A percentile compares a stretch with the other conserved stretches of the same genome.
phyloP scores from a whole-genome alignment of 2,329 filamentous ascomycete genomes.

The Trichophyton verrucosum region DNA sequence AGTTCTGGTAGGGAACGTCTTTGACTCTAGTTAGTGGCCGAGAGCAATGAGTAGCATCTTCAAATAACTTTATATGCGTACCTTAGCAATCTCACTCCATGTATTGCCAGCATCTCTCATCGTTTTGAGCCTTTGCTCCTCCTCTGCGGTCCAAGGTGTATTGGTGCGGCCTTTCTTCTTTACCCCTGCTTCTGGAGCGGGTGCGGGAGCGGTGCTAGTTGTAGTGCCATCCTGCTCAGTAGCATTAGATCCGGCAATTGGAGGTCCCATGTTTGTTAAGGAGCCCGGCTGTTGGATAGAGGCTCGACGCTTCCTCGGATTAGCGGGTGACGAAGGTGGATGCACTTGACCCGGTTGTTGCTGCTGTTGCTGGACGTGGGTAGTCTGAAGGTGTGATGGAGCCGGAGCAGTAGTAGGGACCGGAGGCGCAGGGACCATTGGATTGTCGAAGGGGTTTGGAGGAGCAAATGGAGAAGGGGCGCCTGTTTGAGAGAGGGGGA shows the following conservation, averaged over 20 bases:
- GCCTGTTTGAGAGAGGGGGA: constrained; percentile 26
- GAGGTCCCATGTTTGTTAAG: constrained; percentile 27
- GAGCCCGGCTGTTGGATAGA: constrained; percentile 27
- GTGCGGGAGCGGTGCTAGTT: constrained; percentile 22
- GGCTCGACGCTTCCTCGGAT: constrained; percentile 35
- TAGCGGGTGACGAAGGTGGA: constrained; percentile 19
- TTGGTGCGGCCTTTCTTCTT: constrained; percentile 94
- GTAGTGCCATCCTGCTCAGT: constrained; percentile 21
- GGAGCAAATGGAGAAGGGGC: constrained; percentile 22
- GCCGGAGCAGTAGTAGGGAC: constrained; percentile 15
- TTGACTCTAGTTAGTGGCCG: constrained; percentile 4
- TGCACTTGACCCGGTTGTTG: constrained; percentile 15
- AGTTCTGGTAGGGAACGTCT: constrained; percentile 86
- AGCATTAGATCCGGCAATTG: constrained; percentile 19
- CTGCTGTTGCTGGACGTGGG: constrained; percentile 17
- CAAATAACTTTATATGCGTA: constrained; percentile 29
- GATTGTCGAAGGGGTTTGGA: constrained; percentile 25
- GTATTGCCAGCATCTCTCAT: constrained; percentile 89
- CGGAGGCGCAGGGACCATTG: constrained; percentile 26
- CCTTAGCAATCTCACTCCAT: constrained; percentile 98
- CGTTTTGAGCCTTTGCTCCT: constrained; percentile 81
- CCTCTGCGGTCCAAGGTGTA: constrained; percentile 91
- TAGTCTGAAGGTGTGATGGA: constrained; percentile 2
- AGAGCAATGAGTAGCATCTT: background rate
- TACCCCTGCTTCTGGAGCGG: constrained; percentile 41